Base-by-base conservation (phyloP, 73 alveolate species). In the Tetrahymena elliotti region DNA sequence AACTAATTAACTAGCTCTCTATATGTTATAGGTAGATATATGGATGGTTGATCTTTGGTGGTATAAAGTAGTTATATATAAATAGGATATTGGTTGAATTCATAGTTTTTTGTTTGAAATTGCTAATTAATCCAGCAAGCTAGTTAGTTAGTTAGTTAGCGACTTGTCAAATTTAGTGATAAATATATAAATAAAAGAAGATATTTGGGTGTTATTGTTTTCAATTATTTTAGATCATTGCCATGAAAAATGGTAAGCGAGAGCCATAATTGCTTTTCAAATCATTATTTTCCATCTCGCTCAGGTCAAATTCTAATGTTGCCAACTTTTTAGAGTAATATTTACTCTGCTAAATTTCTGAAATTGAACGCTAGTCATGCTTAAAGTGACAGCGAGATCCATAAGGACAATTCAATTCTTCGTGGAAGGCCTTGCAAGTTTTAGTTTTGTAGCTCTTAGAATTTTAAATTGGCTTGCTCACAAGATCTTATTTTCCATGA, bases 401-500 rank as follows among this genome's bases (percentile, higher is more conserved):
- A 95, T 98, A 98, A 16, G 99, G 98, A 82, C 99, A 98, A 96
- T 93, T 97, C 9, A 96, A 97, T 84, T 95, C 94, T 95, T 97
- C 97, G 36, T 94, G 97, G 96, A 98, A 98, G 18, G 98, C 94
- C 82, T 93, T 95, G 94, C 99, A 98, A 22, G 92, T 95, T 94
- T 98, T 97, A 84, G 98, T 96, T 96, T 98, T 98, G 96, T 98
- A 98, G 33, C 88, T 68, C 94, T 96, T 97, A n/a, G 96, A 93
- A 83, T 96, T 97, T 35, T 93, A 93, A 39, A 97, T 98, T 40
- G 95, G 95, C 95, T 98, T 98, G 24, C 84, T 95, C 27, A 96
- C 96, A 37, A 98, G 97, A 95, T 98, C 99, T 37, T 97, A 94
- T 22, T 95, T 93, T 31, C 99, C 99, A 96, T 98, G 99, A 0